Conservation (phyloP, 345 rosid genomes). For the Reutealis trisperma region DNA sequence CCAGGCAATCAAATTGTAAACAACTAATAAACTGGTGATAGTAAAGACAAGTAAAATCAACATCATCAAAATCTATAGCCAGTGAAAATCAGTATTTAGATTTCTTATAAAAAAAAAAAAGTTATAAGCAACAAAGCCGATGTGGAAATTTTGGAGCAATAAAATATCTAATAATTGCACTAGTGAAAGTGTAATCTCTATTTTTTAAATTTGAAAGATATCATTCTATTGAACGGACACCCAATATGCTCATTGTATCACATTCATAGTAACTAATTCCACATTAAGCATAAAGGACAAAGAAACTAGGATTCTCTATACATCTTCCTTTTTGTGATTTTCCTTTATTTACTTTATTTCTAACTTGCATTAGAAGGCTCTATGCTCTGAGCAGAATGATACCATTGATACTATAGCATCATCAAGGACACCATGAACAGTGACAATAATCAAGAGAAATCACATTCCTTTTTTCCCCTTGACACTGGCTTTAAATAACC, state of each 20-base stretch:
- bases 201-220: no score
- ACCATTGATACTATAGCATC: no score
- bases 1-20: conserved; percentile 11
- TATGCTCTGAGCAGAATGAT: not conserved
- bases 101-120: not conserved
- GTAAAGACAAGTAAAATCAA: not conserved
- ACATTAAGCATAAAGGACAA: no score
- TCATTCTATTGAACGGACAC: no score
- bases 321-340: no score
- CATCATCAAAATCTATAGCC: not conserved
- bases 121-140: not conserved
- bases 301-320: no score
- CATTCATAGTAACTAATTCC: no score
- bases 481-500: not conserved
- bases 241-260: no score
- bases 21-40: not conserved
- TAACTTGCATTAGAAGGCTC: not conserved
- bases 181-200: no score
- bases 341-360: not conserved
- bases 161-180: not conserved
- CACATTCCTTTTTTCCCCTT: not conserved
- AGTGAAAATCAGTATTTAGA: not conserved
- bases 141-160: not conserved
- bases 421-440: not conserved
- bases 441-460: not conserved